Base-by-base conservation (phyloP, 2,329 filamentous ascomycete species). In the Harringtonia aguacate region DNA sequence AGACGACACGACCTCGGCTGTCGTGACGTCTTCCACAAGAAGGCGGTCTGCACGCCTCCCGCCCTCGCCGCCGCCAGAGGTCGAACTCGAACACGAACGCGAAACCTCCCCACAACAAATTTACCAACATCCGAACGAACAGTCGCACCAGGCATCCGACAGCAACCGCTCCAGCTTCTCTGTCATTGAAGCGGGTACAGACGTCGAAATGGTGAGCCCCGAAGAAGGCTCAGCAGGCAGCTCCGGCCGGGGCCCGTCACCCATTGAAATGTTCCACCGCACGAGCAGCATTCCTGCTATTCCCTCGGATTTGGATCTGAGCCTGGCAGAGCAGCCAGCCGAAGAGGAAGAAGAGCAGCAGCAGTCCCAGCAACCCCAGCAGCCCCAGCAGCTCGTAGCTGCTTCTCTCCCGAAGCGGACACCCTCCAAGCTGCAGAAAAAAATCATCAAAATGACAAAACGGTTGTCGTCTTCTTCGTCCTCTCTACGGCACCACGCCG, bases 11-110 rank as follows among this genome's bases (percentile, higher is more conserved):
- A 64, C 70, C 35, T 76, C 77, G 41, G 66, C 71, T 31, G 58
- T 73, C 14, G 58, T 78, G 15, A 79, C 69, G n/a, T 78, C 70
- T 22, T 77, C 69, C 22, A 75, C 67, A 57, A 70, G 66, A 50
- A 71, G 70, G 53, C 57, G 55, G 18, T 40, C 46, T 4, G 15
- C 41, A 10, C 8, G 13, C 4, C 40, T 44, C 2, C 30, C 37
- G 2, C 39, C 24, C 1, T 28, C 46, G 33, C 27, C 39, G 38
- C 33, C 44, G 4, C 44, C 35, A 9, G 29, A 28, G 1, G 30
- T 35, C 8, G n/a, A 17, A 9, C 31, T 8, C 10, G 24, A 21
- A 24, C 18, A 15, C 12, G 15, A 15, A 28, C 5, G 24, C 4
- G 34, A 15, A 30, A 13, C 22, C 30, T 10, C 36, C 21, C 21